phyloP scores from a whole-genome alignment of 805 yeast genomes.

The Pichia rugopelliculosa region DNA sequence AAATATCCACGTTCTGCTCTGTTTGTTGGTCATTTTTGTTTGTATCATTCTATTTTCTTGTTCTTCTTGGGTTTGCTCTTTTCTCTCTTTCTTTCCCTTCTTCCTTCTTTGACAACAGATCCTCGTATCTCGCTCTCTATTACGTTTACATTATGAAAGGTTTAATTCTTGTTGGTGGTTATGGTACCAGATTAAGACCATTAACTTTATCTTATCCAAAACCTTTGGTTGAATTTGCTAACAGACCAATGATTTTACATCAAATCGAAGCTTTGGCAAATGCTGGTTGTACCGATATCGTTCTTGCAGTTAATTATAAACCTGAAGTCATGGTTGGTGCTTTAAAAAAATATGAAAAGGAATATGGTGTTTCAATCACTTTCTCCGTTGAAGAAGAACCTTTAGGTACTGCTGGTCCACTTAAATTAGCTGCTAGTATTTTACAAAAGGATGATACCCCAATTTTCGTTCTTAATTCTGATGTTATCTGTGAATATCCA shows the following conservation, averaged over 20 bases:
- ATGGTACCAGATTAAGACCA: constrained; percentile 99
- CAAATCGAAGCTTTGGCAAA: constrained; percentile 96
- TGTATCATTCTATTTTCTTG: background rate
- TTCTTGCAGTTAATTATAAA: constrained; percentile 96
- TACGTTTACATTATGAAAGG: constrained; percentile 61
- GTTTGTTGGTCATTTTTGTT: background rate
- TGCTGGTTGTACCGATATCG: constrained; percentile 98
- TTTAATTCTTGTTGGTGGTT: constrained; percentile 97
- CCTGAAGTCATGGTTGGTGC: constrained; percentile 99
- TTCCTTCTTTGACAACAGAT: constrained; percentile 11
- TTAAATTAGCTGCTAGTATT: constrained; percentile 91
- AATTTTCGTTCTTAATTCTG: constrained; percentile 95
- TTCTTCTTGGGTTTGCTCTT: background rate
- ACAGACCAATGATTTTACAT: constrained; percentile 98
- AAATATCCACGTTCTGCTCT: background rate
- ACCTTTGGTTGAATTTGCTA: constrained; percentile 96
- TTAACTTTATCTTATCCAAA: constrained; percentile 90
- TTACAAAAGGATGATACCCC: constrained; percentile 93
- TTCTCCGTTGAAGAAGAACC: constrained; percentile 99
- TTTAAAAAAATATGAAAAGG: constrained; percentile 86
- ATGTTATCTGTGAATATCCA: constrained; percentile 98
- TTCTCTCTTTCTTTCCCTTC: background rate
- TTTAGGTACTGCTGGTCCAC: constrained; percentile 98
- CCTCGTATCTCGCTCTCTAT: constrained; percentile 6
- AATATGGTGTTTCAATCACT: constrained; percentile 90